Conservation (phyloP, 306 rosid genomes). For the Quercus bicolor region DNA sequence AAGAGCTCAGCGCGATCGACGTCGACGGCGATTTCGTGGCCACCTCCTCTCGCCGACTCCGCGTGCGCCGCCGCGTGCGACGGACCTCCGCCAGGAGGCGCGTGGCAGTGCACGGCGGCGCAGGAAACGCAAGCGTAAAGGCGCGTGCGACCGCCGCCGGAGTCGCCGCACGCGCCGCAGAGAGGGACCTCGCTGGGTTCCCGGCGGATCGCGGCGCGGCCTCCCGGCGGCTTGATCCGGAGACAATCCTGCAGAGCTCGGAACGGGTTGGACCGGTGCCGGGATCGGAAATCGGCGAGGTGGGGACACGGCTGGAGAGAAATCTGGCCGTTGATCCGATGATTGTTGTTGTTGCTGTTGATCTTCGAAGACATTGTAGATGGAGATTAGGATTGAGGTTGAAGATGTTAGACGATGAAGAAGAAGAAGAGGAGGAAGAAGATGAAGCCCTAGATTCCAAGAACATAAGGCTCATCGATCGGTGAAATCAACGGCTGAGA, state of each 20-base stretch:
- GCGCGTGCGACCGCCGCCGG: constrained; percentile 31
- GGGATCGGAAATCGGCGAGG: constrained; percentile 65
- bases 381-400: constrained; percentile 25
- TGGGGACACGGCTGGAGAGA: constrained; percentile 68
- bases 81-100: constrained; percentile 5
- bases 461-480: constrained; percentile 40
- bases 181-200: constrained; percentile 67
- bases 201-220: constrained; percentile 78
- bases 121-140: constrained; percentile 75
- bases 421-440: constrained; percentile 24
- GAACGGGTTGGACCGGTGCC: constrained; percentile 68
- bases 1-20: constrained; percentile 94
- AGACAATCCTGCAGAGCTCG: constrained; percentile 74
- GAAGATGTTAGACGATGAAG: constrained; percentile 25
- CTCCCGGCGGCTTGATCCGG: constrained; percentile 71
- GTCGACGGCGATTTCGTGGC: constrained; percentile 91
- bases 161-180: constrained; percentile 56
- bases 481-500: constrained; percentile 55
- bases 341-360: constrained; percentile 15
- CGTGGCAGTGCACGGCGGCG: constrained; percentile 71
- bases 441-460: constrained; percentile 42
- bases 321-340: constrained; percentile 50
- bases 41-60: constrained; percentile 45
- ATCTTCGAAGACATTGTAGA: constrained; percentile 67
- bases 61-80: constrained; percentile 86